Percentiles rank a stretch among this genome's conserved stretches.
Conservation (phyloP, 1,284 basidiomycete species). For the Ceratobasidium papillatum region DNA sequence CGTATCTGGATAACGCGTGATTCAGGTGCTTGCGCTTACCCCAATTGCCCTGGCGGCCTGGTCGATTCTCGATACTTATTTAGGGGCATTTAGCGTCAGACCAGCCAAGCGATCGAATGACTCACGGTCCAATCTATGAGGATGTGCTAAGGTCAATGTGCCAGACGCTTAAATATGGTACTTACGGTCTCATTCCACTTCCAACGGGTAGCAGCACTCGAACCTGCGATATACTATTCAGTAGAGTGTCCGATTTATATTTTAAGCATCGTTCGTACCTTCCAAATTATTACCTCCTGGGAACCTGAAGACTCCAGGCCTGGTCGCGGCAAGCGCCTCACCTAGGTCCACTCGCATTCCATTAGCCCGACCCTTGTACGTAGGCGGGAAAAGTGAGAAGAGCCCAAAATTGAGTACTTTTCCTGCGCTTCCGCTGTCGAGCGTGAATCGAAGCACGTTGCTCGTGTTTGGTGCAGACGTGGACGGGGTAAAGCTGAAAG, state of each 20-base stretch:
- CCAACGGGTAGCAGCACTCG: conserved; percentile 64
- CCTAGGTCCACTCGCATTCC: conserved; percentile 73
- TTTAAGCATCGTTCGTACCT: conserved; percentile 38
- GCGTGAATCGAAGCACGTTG: conserved; percentile 63
- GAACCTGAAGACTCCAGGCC: conserved; percentile 71
- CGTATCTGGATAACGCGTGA: background rate
- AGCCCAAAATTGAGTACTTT: conserved; percentile 68
- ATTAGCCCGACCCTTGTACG: conserved; percentile 67
- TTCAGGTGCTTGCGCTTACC: conserved; percentile 48
- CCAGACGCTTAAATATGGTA: background rate
- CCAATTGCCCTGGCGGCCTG: conserved; percentile 64
- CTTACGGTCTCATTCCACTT: conserved; percentile 73
- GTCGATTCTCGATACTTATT: conserved; percentile 54
- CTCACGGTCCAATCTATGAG: conserved; percentile 21
- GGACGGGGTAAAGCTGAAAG: conserved; percentile 58
- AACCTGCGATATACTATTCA: conserved; percentile 21
- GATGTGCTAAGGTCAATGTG: conserved; percentile 43
- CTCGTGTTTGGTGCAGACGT: conserved; percentile 54
- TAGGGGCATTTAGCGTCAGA: background rate
- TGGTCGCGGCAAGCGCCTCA: conserved; percentile 65
- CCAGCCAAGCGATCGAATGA: no score
- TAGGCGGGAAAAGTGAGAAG: conserved; percentile 76
- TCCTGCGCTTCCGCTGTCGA: conserved; percentile 55
- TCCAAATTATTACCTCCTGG: conserved; percentile 70
- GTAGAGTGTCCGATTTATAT: background rate